These are phyloP conservation scores for Nakaseomyces kungkrabaensis DNA, from an alignment of 1,139 yeast species.

Conservation along the genomic window DNA sequence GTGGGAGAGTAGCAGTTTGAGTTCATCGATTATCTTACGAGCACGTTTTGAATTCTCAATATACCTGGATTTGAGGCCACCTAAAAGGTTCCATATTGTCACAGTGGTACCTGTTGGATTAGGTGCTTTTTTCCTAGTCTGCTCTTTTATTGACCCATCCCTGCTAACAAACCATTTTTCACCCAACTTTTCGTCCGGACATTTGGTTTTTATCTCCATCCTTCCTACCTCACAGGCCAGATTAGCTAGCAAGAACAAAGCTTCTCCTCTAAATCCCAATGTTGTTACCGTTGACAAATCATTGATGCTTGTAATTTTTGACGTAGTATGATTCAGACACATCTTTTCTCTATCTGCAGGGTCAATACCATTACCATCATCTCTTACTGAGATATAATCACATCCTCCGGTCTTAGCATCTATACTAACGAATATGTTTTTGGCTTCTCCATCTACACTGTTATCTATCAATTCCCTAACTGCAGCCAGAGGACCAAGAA, in stretches of 20 bases:
- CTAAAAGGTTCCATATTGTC: conserved; percentile 28
- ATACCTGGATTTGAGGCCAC: conserved; percentile 31
- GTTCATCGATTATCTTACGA: conserved; percentile 20
- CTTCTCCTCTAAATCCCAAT: conserved; percentile 67
- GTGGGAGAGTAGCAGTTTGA: conserved; percentile 25
- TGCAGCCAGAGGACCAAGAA: conserved; percentile 35
- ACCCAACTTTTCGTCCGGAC: conserved; percentile 27
- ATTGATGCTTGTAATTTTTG: conserved; percentile 40
- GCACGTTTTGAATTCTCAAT: conserved; percentile 26
- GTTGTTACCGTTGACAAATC: conserved; percentile 38
- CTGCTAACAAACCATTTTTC: conserved; percentile 31
- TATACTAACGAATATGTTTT: conserved; percentile 41
- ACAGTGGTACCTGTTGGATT: conserved; percentile 32
- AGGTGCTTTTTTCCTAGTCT: conserved; percentile 19
- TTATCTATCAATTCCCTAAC: conserved; percentile 61
- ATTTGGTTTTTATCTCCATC: conserved; percentile 30
- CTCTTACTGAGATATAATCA: conserved; percentile 45
- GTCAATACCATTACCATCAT: conserved; percentile 59
- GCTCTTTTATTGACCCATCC: conserved; percentile 23
- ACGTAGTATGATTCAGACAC: conserved; percentile 51
- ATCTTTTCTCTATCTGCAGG: conserved; percentile 38
- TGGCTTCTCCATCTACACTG: conserved; percentile 55
- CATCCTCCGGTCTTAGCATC: conserved; percentile 51
- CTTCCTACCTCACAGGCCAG: conserved; percentile 29
- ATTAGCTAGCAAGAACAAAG: conserved; percentile 48